Evolutionary conservation across 345 rosid genomes (phyloP).

Genomic region (Murraya koenigii): DNA sequence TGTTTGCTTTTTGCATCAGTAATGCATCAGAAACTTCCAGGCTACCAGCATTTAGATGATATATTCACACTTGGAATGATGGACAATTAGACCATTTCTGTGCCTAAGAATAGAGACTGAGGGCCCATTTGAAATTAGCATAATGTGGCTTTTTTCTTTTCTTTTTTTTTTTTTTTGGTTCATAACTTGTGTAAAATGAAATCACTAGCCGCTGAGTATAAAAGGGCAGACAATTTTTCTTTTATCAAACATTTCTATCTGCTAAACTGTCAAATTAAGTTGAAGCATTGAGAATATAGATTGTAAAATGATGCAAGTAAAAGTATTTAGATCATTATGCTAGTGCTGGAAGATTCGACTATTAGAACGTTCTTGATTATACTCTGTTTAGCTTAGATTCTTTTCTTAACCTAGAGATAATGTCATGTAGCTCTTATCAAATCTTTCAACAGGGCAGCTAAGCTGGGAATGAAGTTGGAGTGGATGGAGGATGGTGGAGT

Average conservation of each 20-base stretch:
- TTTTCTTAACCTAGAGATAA: background rate
- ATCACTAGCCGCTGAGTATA: background rate
- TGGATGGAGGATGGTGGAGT: slow-evolving; percentile 79
- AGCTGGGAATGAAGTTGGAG: slow-evolving; percentile 75
- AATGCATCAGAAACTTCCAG: background rate
- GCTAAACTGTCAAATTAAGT: background rate
- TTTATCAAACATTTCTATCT: background rate
- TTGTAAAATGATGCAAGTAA: background rate
- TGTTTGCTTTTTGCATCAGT: background rate
- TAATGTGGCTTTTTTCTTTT: background rate
- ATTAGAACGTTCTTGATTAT: background rate
- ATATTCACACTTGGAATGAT: too few species aligned
- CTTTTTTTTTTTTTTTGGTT: too few species aligned
- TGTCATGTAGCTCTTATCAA: background rate
- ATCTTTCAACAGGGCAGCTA: slow-evolving; percentile 55
- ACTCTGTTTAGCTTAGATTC: background rate
- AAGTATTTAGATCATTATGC: background rate
- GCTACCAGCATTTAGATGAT: too few species aligned
- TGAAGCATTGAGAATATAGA: background rate
- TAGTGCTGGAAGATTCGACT: background rate
- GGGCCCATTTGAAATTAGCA: background rate
- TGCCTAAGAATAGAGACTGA: too few species aligned
- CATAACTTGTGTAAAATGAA: background rate
- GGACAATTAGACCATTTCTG: too few species aligned
- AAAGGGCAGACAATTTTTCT: background rate